These are phyloP conservation scores for Leavenworthia alabamica DNA, from an alignment of 345 rosid species.

Conservation along the genomic window DNA sequence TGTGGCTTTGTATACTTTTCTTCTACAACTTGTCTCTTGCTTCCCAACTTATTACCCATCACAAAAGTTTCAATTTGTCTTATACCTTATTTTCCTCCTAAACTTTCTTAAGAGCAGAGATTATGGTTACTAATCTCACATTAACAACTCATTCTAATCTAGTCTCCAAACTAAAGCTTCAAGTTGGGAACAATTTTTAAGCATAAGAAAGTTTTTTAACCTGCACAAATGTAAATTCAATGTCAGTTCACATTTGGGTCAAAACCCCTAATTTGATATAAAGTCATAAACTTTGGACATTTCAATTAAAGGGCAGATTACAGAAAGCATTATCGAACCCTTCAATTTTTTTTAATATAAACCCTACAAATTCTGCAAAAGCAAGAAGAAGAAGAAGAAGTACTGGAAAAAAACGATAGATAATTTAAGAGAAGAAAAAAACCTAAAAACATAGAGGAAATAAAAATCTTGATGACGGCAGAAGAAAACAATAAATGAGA, in stretches of 20 bases:
- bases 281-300: conserved; percentile 1
- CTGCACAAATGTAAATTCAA: conserved; percentile 11
- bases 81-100: conserved; percentile 1
- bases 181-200: neutral
- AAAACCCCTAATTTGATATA: conserved; percentile 10
- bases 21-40: conserved; percentile 84
- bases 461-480: conserved; percentile 4
- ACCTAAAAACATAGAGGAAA: conserved; percentile 19
- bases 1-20: conserved; percentile 88
- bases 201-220: conserved; percentile 6
- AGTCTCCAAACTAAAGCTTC: conserved; percentile 1
- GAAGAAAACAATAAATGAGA: conserved; percentile 34
- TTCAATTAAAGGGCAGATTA: too few relatives aligned
- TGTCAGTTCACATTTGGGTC: conserved; percentile 1
- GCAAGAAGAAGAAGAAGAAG: too few relatives aligned
- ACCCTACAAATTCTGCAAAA: too few relatives aligned
- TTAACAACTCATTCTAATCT: neutral
- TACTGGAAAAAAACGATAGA: too few relatives aligned
- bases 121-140: neutral
- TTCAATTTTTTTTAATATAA: too few relatives aligned
- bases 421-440: too few relatives aligned
- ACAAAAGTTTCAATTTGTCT: conserved; percentile 9
- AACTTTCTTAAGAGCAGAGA: conserved; percentile 15
- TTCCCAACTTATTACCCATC: conserved; percentile 96
- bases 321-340: too few relatives aligned